Percentiles rank a stretch among this genome's conserved stretches.
These are phyloP conservation scores for Xylaria cubensis DNA, from an alignment of 495 filamentous ascomycete genomes.

Conservation along the genomic window DNA sequence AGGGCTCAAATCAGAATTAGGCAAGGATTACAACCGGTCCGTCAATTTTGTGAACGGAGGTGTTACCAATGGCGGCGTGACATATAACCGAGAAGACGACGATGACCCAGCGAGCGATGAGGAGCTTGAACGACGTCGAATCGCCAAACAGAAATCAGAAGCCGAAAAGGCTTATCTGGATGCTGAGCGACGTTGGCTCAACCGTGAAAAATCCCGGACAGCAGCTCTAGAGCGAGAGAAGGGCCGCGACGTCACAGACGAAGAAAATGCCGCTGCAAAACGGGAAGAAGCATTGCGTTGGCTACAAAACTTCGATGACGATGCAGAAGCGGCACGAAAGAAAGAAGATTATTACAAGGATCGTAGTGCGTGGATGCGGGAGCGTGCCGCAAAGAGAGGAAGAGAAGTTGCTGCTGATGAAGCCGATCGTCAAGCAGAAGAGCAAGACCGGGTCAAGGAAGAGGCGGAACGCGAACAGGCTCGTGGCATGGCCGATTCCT, in stretches of 20 bases:
- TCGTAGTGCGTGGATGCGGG: conserved; percentile 81
- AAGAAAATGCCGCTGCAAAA: conserved; percentile 64
- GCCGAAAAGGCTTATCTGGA: conserved; percentile 83
- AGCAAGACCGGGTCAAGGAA: conserved; percentile 71
- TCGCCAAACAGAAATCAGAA: conserved; percentile 73
- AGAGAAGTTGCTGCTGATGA: conserved; percentile 80
- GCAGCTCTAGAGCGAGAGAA: conserved; percentile 84
- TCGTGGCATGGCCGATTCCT: conserved; percentile 86
- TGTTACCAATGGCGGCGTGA: conserved; percentile 62
- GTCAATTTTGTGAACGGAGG: conserved; percentile 89
- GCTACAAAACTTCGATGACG: conserved; percentile 87
- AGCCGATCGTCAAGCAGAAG: conserved; percentile 77
- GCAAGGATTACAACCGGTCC: conserved; percentile 53
- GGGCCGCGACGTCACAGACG: conserved; percentile 77
- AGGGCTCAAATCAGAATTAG: conserved; percentile 65
- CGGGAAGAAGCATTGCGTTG: conserved; percentile 69
- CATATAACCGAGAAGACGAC: conserved; percentile 76
- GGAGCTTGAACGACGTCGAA: conserved; percentile 77
- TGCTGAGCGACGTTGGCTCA: conserved; percentile 87
- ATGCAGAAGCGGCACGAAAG: conserved; percentile 75
- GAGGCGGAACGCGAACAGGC: conserved; percentile 78
- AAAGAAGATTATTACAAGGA: conserved; percentile 85
- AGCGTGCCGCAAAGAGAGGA: conserved; percentile 72
- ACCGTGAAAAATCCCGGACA: conserved; percentile 81
- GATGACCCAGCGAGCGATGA: conserved; percentile 88